Evolutionary conservation across 177 flowering plant genomes (phyloP).

Genomic region (Telopea speciosissima): DNA sequence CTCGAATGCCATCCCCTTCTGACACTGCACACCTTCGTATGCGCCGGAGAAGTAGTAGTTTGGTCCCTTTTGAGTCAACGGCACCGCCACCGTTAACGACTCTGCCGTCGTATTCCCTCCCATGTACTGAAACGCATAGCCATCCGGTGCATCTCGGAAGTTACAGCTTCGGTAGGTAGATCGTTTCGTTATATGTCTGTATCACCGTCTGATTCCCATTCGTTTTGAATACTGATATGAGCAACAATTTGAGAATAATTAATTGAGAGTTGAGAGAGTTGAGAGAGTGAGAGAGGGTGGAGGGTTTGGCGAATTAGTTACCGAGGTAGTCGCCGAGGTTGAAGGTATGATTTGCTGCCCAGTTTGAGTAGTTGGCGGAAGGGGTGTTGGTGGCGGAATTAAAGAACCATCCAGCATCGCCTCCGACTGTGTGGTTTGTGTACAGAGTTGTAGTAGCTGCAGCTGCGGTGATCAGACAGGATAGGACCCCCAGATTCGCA

Average conservation of each 20-base stretch:
- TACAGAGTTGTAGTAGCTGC: slow-evolving; percentile 15
- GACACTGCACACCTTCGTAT: slow-evolving; percentile 61
- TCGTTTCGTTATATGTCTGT: slow-evolving; percentile 73
- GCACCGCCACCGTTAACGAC: slow-evolving; percentile 36
- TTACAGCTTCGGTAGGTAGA: slow-evolving; percentile 50
- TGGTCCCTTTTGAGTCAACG: slow-evolving; percentile 48
- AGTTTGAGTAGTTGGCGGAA: slow-evolving; percentile 45
- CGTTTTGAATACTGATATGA: slow-evolving; percentile 59
- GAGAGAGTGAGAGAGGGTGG: not conserved
- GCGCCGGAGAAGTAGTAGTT: slow-evolving; percentile 76
- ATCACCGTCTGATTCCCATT: slow-evolving; percentile 65
- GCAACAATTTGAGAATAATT: not conserved
- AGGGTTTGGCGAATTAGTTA: slow-evolving; percentile 8
- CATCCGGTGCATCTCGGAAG: slow-evolving; percentile 38
- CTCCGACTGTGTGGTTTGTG: slow-evolving; percentile 83
- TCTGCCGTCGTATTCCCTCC: slow-evolving; percentile 33
- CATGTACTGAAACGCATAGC: slow-evolving; percentile 44
- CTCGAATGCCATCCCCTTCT: slow-evolving; percentile 60
- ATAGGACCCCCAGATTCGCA: not conserved
- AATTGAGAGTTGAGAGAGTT: too few relatives aligned
- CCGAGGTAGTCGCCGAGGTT: slow-evolving; percentile 84
- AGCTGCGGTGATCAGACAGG: not conserved
- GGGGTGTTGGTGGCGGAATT: slow-evolving; percentile 43
- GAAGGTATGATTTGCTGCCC: slow-evolving; percentile 67
- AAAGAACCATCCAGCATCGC: slow-evolving; percentile 69